Evolutionary conservation across 73 alveolate genomes (phyloP).

Genomic region (Paramecium pentaurelia): DNA sequence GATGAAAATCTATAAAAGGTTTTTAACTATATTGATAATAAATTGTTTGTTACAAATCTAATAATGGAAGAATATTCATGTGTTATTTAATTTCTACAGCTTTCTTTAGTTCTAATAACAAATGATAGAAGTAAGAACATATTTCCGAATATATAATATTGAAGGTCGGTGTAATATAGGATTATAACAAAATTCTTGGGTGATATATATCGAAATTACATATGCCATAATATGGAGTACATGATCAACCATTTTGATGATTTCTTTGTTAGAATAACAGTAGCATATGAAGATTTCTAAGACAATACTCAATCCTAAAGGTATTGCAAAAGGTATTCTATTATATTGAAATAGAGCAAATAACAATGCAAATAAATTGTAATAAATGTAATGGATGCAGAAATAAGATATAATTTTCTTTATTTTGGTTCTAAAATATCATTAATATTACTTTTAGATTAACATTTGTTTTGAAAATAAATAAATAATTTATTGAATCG

Average conservation of each 20-base stretch:
- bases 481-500: not conserved
- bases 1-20: not conserved
- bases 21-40: not conserved
- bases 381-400: not conserved
- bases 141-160: not conserved
- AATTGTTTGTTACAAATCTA: not conserved
- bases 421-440: not conserved
- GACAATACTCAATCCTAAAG: not conserved
- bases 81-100: not conserved
- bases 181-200: not conserved
- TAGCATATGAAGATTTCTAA: not conserved
- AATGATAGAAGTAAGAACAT: not conserved
- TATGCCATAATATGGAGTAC: not conserved
- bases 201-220: not conserved
- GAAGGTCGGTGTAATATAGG: not conserved
- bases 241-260: not conserved
- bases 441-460: not conserved
- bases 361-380: not conserved
- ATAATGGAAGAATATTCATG: constrained; percentile 4
- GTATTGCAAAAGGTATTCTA: not conserved
- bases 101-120: not conserved
- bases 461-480: not conserved
- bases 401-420: not conserved
- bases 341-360: not conserved
- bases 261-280: not conserved